These are phyloP conservation scores for Teunomyces stri DNA, from an alignment of 805 yeast species.

Conservation along the genomic window DNA sequence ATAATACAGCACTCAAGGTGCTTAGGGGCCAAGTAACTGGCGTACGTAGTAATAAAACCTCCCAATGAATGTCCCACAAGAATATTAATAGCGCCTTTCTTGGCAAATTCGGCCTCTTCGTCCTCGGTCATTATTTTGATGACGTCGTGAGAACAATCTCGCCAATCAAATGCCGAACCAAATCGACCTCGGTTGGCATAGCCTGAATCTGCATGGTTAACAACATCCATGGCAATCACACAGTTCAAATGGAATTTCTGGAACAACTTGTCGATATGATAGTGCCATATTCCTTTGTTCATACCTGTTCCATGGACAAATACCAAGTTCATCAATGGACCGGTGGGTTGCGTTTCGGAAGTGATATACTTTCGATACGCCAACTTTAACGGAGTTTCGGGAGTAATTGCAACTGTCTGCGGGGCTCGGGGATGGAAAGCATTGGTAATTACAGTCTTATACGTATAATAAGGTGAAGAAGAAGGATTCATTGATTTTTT, in stretches of 20 bases:
- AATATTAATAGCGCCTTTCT: slow-evolving; percentile 42
- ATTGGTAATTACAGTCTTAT: neutral
- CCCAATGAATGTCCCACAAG: slow-evolving; percentile 77
- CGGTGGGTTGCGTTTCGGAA: slow-evolving; percentile 15
- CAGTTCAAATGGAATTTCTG: slow-evolving; percentile 31
- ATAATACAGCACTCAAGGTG: slow-evolving; percentile 52
- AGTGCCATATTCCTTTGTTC: slow-evolving; percentile 64
- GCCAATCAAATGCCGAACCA: slow-evolving; percentile 59
- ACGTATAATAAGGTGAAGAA: slow-evolving; percentile 1
- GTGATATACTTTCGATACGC: slow-evolving; percentile 9
- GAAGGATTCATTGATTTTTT: neutral
- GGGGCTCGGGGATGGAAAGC: neutral
- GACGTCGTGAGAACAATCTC: slow-evolving; percentile 65
- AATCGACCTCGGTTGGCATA: slow-evolving; percentile 51
- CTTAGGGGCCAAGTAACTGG: slow-evolving; percentile 50
- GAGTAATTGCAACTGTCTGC: neutral
- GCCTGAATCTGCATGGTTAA: slow-evolving; percentile 70
- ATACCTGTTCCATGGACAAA: slow-evolving; percentile 66
- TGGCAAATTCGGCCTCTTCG: slow-evolving; percentile 26
- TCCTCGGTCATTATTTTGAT: slow-evolving; percentile 45
- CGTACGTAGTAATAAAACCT: slow-evolving; percentile 51
- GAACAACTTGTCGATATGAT: slow-evolving; percentile 47
- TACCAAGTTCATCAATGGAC: slow-evolving; percentile 45
- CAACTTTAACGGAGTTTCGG: neutral
- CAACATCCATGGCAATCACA: slow-evolving; percentile 57